phyloP scores from a whole-genome alignment of 2,329 filamentous ascomycete genomes.

The Podosphaera aphanis region DNA sequence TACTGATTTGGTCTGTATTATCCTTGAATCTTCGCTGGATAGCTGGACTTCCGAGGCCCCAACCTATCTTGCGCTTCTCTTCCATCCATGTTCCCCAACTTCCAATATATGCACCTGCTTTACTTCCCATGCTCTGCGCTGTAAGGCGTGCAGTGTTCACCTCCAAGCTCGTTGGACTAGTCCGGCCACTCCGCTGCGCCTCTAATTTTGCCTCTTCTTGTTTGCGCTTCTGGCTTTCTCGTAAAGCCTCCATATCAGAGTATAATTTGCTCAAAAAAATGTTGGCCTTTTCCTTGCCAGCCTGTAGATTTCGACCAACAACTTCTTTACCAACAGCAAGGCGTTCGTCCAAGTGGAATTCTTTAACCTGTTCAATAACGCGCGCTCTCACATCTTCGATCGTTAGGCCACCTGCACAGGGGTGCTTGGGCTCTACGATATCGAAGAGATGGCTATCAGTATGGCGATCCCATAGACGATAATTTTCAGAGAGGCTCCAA shows the following conservation, averaged over 20 bases:
- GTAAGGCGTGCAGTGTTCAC: conserved; percentile 23
- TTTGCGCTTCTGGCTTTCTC: conserved; percentile 46
- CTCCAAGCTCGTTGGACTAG: conserved; percentile 14
- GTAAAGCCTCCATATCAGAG: conserved; percentile 64
- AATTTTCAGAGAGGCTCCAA: conserved; percentile 78
- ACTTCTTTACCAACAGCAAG: conserved; percentile 65
- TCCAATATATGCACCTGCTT: conserved; percentile 40
- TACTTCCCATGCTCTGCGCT: conserved; percentile 26
- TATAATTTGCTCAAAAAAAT: conserved; percentile 74
- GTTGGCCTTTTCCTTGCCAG: conserved; percentile 69
- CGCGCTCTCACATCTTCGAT: conserved; percentile 88
- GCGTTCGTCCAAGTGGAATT: conserved; percentile 79
- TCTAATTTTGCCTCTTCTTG: conserved; percentile 28
- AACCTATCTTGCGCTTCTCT: conserved; percentile 41
- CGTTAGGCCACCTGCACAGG: conserved; percentile 73
- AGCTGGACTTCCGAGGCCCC: conserved; percentile 9
- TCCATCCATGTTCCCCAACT: conserved; percentile 49
- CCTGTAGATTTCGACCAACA: conserved; percentile 70
- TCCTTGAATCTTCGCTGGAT: not conserved
- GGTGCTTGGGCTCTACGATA: conserved; percentile 78
- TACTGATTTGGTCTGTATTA: conserved; percentile 2
- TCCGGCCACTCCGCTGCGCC: conserved; percentile 8
- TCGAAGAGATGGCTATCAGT: conserved; percentile 81
- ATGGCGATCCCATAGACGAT: conserved; percentile 60
- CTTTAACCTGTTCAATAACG: conserved; percentile 74